Evolutionary conservation across 2,329 filamentous ascomycete genomes (phyloP).

Genomic region (Beauveria varroae): DNA sequence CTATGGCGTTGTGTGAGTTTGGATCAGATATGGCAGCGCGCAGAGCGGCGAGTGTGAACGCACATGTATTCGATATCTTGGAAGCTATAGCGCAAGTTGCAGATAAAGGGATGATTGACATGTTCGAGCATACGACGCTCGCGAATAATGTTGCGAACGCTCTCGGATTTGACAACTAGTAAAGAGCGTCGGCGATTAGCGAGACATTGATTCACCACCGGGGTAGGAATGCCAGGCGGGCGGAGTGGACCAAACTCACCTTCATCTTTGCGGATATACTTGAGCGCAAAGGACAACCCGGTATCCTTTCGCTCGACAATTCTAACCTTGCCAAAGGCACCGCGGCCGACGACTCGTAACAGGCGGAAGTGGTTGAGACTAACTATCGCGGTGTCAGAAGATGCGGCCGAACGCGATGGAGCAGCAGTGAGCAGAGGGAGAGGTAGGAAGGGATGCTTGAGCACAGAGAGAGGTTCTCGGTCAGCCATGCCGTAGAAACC

Average conservation of each 20-base stretch:
- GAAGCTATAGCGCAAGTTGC: constrained; percentile 97
- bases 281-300: constrained; percentile 85
- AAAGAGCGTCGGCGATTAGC: constrained; percentile 19
- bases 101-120: constrained; percentile 95
- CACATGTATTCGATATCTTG: constrained; percentile 99
- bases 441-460: not conserved
- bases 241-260: constrained; percentile 43
- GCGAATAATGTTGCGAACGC: constrained; percentile 94
- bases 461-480: not conserved
- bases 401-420: constrained; percentile 1
- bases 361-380: constrained; percentile 97
- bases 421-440: not conserved
- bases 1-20: constrained; percentile 33
- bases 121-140: constrained; percentile 98
- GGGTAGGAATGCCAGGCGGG: not conserved
- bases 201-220: constrained; percentile 3
- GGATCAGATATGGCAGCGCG: not conserved
- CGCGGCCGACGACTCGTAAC: constrained; percentile 90
- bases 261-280: constrained; percentile 99
- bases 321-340: constrained; percentile 96
- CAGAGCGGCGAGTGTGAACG: constrained; percentile 25
- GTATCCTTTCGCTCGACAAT: constrained; percentile 98
- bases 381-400: constrained; percentile 43
- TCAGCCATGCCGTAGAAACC: not conserved
- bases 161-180: constrained; percentile 90